Base-by-base conservation (phyloP, 257 asterid genomes). In the Paraleonurus japonicus region DNA sequence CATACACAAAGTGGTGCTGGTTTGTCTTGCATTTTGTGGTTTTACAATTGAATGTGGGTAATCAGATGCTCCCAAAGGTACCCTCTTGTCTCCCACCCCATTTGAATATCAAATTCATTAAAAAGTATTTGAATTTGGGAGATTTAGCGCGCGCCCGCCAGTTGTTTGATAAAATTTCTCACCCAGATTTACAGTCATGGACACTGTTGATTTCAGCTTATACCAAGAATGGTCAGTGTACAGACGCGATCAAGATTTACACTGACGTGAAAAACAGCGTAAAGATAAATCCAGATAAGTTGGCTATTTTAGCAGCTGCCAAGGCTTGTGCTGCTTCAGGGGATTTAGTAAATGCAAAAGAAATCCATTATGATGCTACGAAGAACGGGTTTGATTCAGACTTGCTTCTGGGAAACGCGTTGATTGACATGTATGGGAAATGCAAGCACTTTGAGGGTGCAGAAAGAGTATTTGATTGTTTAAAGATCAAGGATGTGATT, bases 351-450 rank as follows among this genome's bases (percentile, higher is more conserved):
- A 82, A 78, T 50, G 96, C 92, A 1, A 89, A 81, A 81, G 84
- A 83, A 67, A 32, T 87, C 69, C 89, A 85, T 27, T 50, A n/a
- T 33, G 95, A 87, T 73, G 92, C 85, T 11, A 28, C 70, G 26
- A 76, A 72, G 61, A 73, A 67, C 13, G 77, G 84, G 19, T 74
- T 75, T 60, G 54, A 78, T n/a, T 53, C 90, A 12, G 90, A 89
- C 78, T 75, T 85, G 81, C 73, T 82, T 53, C 59, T 89, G 65
- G 92, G 96, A 24, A 87, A 87, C 82, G 92, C 87, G 7, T 54
- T 89, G 69, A 81, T 89, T 80, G 86, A 87, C 72, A 85, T 87
- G 93, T 87, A 79, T 72, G 92, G 87, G 51, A 89, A 87, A 85
- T 87, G 96, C 51, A 84, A 76, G 80, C 66, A 69, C 62, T 68